phyloP scores from a whole-genome alignment of 108 stramenopile species.

The Nannochloropsis salina region DNA sequence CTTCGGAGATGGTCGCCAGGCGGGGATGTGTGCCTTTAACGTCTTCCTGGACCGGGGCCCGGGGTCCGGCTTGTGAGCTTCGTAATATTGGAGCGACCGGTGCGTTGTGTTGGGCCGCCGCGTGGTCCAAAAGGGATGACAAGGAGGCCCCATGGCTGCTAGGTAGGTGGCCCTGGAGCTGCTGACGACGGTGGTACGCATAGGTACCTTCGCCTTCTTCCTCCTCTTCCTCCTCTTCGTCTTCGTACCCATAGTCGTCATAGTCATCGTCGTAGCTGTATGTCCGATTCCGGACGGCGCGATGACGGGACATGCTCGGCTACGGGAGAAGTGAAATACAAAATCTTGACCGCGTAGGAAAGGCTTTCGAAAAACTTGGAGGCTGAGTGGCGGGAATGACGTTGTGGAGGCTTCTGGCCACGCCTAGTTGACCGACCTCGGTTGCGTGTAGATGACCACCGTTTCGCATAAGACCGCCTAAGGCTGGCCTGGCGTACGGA shows the following conservation, averaged over 20 bases:
- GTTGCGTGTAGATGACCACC: too few species aligned
- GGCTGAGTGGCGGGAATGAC: too few species aligned
- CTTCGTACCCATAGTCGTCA: slow-evolving; percentile 28
- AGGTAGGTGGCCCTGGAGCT: not conserved
- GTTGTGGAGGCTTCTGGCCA: too few species aligned
- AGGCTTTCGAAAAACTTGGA: too few species aligned
- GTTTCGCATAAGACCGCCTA: too few species aligned
- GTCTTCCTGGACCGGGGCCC: not conserved
- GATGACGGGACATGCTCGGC: slow-evolving; percentile 35
- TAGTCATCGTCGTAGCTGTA: slow-evolving; percentile 41
- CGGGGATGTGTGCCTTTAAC: not conserved
- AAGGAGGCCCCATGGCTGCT: not conserved
- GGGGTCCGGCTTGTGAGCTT: not conserved
- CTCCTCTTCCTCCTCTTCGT: slow-evolving; percentile 37
- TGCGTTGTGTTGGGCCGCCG: not conserved
- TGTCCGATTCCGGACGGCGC: slow-evolving; percentile 38
- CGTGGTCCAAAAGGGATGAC: not conserved
- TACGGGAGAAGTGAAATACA: too few species aligned
- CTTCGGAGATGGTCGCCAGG: not conserved
- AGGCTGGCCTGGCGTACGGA: too few species aligned
- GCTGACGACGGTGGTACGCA: not conserved
- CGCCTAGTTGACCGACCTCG: too few species aligned
- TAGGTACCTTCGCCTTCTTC: slow-evolving; percentile 29
- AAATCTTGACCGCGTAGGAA: too few species aligned
- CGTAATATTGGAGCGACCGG: slow-evolving; percentile 1